phyloP scores from a whole-genome alignment of 2,329 filamentous ascomycete species.

The Huntiella moniliformis region DNA sequence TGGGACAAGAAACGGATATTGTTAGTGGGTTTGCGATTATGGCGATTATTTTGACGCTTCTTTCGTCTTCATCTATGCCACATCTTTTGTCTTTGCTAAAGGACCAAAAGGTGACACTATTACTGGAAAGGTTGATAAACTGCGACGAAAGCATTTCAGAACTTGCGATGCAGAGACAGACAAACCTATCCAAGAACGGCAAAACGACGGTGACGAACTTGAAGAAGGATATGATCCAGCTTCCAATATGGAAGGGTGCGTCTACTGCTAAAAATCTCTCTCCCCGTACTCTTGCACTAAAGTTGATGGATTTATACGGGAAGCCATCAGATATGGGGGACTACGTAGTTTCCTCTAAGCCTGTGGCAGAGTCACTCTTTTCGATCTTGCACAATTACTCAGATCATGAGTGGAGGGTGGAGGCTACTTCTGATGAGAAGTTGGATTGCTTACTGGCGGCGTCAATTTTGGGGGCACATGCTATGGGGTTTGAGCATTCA shows the following conservation, averaged over 20 bases:
- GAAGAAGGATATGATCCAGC: conserved; percentile 30
- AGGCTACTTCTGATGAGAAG: conserved; percentile 9
- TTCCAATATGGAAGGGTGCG: conserved; percentile 40
- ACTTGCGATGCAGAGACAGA: conserved; percentile 44
- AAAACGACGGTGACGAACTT: conserved; percentile 37
- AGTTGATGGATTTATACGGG: conserved; percentile 11
- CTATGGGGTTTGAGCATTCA: conserved; percentile 28
- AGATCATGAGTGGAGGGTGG: conserved; percentile 10
- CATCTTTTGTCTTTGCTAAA: conserved; percentile 40
- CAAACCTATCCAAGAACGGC: conserved; percentile 48
- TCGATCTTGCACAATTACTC: conserved; percentile 11
- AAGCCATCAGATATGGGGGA: conserved; percentile 10
- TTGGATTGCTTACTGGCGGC: conserved; percentile 16
- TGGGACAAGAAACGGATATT: conserved; percentile 39
- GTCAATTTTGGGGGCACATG: conserved; percentile 36
- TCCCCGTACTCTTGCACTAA: conserved; percentile 41
- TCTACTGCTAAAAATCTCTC: conserved; percentile 32
- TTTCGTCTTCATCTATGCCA: conserved; percentile 39
- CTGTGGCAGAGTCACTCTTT: conserved; percentile 13
- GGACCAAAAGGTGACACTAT: conserved; percentile 31
- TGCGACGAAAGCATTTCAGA: conserved; percentile 35
- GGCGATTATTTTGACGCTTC: conserved; percentile 43
- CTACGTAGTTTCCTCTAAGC: conserved; percentile 8
- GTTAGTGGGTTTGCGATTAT: conserved; percentile 44
- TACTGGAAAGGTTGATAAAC: conserved; percentile 37